A percentile compares a stretch with the other conserved stretches of the same genome.
These are phyloP conservation scores for Thalia dealbata DNA, from an alignment of 176 grass and related monocot species.

Conservation along the genomic window DNA sequence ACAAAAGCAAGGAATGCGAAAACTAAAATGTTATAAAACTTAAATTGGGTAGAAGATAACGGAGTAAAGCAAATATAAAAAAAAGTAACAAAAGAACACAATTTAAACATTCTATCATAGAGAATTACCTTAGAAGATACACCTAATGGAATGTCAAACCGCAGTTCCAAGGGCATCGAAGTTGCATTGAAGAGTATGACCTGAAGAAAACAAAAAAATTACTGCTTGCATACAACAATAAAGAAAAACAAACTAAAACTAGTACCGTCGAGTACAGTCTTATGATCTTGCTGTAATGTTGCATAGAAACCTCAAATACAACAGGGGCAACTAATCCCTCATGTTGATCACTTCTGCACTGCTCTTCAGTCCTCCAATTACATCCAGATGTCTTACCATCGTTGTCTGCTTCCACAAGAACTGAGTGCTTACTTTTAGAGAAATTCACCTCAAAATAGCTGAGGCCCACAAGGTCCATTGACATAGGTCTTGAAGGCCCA, in stretches of 20 bases:
- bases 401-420: constrained; percentile 32
- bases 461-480: constrained; percentile 93
- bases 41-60: background rate
- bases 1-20: background rate
- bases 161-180: constrained; percentile 71
- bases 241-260: constrained; percentile 16
- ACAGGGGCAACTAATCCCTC: constrained; percentile 77
- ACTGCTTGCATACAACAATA: constrained; percentile 3
- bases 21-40: background rate
- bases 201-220: constrained; percentile 31
- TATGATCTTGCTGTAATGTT: constrained; percentile 88
- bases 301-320: constrained; percentile 89
- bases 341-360: constrained; percentile 16
- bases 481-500: constrained; percentile 64
- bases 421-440: constrained; percentile 52
- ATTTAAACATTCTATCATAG: background rate
- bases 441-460: constrained; percentile 91
- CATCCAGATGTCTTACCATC: constrained; percentile 28
- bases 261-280: constrained; percentile 81
- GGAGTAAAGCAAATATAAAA: background rate
- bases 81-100: background rate
- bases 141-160: constrained; percentile 92
- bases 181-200: constrained; percentile 87
- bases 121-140: constrained; percentile 73
- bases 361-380: constrained; percentile 17